Percentiles rank a stretch among this genome's conserved stretches.
Evolutionary conservation across 805 yeast genomes (phyloP).

Genomic region (Candida suzukii): DNA sequence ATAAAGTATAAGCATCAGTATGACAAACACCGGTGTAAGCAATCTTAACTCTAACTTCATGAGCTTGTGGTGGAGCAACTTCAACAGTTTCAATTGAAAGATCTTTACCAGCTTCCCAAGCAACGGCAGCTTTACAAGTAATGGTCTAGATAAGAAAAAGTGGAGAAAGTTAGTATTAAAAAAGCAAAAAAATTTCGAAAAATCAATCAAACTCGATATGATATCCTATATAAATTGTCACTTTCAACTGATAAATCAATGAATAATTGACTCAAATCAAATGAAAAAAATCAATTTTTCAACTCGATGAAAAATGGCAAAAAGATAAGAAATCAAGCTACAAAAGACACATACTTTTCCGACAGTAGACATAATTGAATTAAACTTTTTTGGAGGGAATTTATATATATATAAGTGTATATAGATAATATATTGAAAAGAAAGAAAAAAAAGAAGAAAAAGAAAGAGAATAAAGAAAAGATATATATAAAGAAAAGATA

Average conservation of each 20-base stretch:
- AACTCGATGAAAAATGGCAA: background rate
- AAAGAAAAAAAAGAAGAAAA: no score
- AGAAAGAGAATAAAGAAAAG: no score
- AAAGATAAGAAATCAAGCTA: no score
- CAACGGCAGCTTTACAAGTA: constrained; percentile 92
- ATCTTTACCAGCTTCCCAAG: constrained; percentile 85
- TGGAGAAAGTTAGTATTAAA: background rate
- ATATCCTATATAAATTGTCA: no score
- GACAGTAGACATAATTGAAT: constrained; percentile 17
- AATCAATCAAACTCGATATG: background rate
- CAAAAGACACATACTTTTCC: constrained; percentile 18
- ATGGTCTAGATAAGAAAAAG: constrained; percentile 29
- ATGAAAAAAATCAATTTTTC: background rate
- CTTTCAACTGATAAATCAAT: no score
- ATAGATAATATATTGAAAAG: no score
- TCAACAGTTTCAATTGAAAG: constrained; percentile 78
- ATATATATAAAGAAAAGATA: no score
- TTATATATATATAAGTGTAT: no score
- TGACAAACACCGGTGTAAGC: constrained; percentile 93
- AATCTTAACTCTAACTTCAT: constrained; percentile 91
- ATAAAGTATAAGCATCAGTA: constrained; percentile 94
- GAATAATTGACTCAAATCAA: background rate
- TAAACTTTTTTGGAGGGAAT: background rate
- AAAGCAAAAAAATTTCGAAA: background rate
- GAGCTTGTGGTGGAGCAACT: constrained; percentile 93